Conservation (phyloP, 768 basidiomycete genomes). For the Suillus tomentosus region DNA sequence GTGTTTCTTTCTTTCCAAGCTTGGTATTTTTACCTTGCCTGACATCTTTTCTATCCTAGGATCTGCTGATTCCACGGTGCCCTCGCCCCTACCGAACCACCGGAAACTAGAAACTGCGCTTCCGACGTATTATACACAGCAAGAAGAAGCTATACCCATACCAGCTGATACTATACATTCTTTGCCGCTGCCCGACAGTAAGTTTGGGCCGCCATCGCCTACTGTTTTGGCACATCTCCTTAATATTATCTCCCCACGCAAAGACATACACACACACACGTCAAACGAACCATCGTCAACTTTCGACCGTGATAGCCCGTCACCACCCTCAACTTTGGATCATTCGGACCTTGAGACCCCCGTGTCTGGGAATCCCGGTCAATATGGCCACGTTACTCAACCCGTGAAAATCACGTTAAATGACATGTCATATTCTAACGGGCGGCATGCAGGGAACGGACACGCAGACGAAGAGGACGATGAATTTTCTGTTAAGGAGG, state of each 20-base stretch:
- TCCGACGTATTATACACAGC: conserved; percentile 14
- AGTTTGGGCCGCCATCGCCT: conserved; percentile 29
- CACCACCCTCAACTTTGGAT: conserved; percentile 18
- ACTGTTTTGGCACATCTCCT: conserved; percentile 29
- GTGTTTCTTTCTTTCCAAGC: conserved; percentile 16
- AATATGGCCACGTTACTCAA: conserved; percentile 19
- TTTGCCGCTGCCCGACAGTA: conserved; percentile 13
- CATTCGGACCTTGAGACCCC: conserved; percentile 31
- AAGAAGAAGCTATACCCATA: conserved; percentile 15
- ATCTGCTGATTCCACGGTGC: conserved; percentile 70
- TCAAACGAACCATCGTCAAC: conserved; percentile 15
- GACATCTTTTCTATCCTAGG: conserved; percentile 40
- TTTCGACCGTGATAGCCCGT: conserved; percentile 15
- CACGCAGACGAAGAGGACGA: background rate
- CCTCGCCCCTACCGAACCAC: conserved; percentile 44
- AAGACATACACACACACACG: conserved; percentile 18
- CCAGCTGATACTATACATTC: conserved; percentile 23
- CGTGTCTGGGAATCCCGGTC: conserved; percentile 14
- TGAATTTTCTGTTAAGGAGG: conserved; percentile 22
- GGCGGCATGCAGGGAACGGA: conserved; percentile 1
- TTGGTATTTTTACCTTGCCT: conserved; percentile 11
- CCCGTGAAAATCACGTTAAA: conserved; percentile 19
- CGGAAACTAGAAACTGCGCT: conserved; percentile 27
- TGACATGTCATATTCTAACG: conserved; percentile 14
- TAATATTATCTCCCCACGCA: conserved; percentile 26